These are phyloP conservation scores for Funneliformis caledonium DNA, from an alignment of 371 early-diverging fungal genomes.

Conservation along the genomic window DNA sequence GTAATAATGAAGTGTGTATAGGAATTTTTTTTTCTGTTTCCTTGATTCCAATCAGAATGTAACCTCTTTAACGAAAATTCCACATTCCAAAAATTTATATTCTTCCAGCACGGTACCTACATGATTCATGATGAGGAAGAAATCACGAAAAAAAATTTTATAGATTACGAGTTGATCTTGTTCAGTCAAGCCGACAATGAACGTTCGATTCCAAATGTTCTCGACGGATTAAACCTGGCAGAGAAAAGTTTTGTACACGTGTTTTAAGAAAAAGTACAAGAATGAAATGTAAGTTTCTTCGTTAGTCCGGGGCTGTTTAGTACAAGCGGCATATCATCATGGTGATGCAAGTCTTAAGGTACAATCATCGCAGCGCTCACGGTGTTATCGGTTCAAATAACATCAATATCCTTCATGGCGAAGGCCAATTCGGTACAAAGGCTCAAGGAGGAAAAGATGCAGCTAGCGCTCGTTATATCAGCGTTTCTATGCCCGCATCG, in stretches of 20 bases:
- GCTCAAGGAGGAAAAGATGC: conserved; percentile 98
- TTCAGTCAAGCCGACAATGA: conserved; percentile 98
- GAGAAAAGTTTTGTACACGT: conserved; percentile 96
- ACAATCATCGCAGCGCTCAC: conserved; percentile 98
- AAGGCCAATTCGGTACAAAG: conserved; percentile 98
- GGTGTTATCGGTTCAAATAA: conserved; percentile 99
- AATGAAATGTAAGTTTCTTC: conserved; percentile 96
- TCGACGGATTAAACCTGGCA: conserved; percentile 99
- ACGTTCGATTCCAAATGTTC: conserved; percentile 96
- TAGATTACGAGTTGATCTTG: conserved; percentile 97
- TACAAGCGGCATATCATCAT: conserved; percentile 98
- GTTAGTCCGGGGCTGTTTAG: conserved; percentile 95
- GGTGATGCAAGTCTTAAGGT: conserved; percentile 92
- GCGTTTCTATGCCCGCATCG: conserved; percentile 80
- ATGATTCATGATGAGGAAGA: conserved; percentile 85
- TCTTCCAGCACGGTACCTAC: conserved; percentile 83
- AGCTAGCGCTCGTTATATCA: conserved; percentile 98
- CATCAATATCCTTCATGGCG: conserved; percentile 90
- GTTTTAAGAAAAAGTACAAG: conserved; percentile 88
- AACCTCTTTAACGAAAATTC: not conserved
- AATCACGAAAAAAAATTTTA: conserved; percentile 94
- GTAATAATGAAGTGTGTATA: conserved; percentile 40
- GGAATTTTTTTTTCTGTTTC: too few relatives aligned
- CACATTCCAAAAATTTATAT: not conserved
- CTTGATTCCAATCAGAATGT: not conserved